A percentile compares a stretch with the other conserved stretches of the same genome.
These are phyloP conservation scores for Barnettozyma wickerhamii DNA, from an alignment of 805 yeast species.

Conservation along the genomic window DNA sequence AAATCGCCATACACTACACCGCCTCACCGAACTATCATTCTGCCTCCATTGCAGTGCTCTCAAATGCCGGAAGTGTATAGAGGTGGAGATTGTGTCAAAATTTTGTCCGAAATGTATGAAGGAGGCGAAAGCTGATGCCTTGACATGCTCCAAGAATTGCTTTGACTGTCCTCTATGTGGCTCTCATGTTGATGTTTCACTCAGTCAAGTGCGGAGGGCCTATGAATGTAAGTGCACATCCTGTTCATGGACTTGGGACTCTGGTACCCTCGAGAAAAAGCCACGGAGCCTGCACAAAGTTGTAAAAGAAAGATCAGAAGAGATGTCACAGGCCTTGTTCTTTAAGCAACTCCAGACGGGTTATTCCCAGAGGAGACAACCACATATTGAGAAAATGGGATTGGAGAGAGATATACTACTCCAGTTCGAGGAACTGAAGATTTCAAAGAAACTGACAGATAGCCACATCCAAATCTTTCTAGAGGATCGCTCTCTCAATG, in stretches of 20 bases:
- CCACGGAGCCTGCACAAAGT: constrained; percentile 15
- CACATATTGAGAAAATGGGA: constrained; percentile 9
- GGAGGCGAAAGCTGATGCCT: constrained; percentile 21
- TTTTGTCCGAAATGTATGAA: constrained; percentile 27
- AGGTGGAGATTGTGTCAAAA: constrained; percentile 22
- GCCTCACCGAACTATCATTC: constrained; percentile 15
- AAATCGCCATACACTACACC: constrained; percentile 18
- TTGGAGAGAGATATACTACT: constrained; percentile 13
- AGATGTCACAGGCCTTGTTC: constrained; percentile 1
- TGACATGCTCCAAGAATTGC: constrained; percentile 24
- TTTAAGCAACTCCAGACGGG: constrained; percentile 19
- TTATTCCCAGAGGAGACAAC: constrained; percentile 17
- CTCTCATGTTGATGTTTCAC: constrained; percentile 11
- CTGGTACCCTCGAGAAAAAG: constrained; percentile 17
- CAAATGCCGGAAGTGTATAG: constrained; percentile 26
- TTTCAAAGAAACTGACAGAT: constrained; percentile 1
- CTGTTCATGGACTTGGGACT: constrained; percentile 16
- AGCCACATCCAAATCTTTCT: constrained; percentile 15
- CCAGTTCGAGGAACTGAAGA: constrained; percentile 16
- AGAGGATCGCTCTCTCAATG: constrained; percentile 8
- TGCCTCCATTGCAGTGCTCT: constrained; percentile 24
- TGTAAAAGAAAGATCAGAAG: constrained; percentile 9
- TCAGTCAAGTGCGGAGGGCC: constrained; percentile 2
- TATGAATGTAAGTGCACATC: constrained; percentile 14
- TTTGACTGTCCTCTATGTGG: constrained; percentile 25